Percentiles rank a stretch among this genome's conserved stretches.
Evolutionary conservation across 495 filamentous ascomycete genomes (phyloP).

Genomic region (Parachaetomium inaequale): DNA sequence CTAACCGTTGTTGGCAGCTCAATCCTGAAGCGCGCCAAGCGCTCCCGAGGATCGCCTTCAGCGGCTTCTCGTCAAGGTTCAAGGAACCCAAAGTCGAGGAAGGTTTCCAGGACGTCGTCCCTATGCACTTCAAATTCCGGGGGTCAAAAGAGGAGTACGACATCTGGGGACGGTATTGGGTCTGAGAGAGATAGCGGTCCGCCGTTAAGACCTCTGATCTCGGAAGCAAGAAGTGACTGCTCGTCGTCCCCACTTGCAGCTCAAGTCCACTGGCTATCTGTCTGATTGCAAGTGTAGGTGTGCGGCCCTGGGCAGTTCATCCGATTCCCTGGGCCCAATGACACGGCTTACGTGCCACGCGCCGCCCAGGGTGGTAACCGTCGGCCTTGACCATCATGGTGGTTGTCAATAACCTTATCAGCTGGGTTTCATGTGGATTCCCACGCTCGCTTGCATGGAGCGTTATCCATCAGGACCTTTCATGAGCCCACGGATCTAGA

Average conservation of each 20-base stretch:
- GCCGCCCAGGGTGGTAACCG: too few relatives aligned
- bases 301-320: background rate
- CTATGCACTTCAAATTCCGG: slow-evolving; percentile 58
- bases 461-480: too few relatives aligned
- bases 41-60: slow-evolving; percentile 78
- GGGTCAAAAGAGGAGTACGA: slow-evolving; percentile 52
- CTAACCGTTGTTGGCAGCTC: slow-evolving; percentile 43
- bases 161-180: slow-evolving; percentile 73
- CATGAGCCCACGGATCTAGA: too few relatives aligned
- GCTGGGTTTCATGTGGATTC: background rate
- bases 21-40: slow-evolving; percentile 77
- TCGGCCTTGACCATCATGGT: too few relatives aligned
- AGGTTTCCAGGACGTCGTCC: slow-evolving; percentile 77
- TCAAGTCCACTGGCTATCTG: too few relatives aligned
- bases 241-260: too few relatives aligned
- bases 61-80: slow-evolving; percentile 64
- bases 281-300: too few relatives aligned
- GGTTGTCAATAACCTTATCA: background rate
- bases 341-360: background rate
- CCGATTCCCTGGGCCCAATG: background rate
- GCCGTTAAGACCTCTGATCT: background rate
- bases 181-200: slow-evolving; percentile 36
- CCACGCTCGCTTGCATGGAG: too few relatives aligned
- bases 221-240: too few relatives aligned
- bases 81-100: slow-evolving; percentile 68